Evolutionary conservation across 495 filamentous ascomycete genomes (phyloP), one percentile per base, ranked within the genome.

Genomic region (Penicillium maclennaniae): DNA sequence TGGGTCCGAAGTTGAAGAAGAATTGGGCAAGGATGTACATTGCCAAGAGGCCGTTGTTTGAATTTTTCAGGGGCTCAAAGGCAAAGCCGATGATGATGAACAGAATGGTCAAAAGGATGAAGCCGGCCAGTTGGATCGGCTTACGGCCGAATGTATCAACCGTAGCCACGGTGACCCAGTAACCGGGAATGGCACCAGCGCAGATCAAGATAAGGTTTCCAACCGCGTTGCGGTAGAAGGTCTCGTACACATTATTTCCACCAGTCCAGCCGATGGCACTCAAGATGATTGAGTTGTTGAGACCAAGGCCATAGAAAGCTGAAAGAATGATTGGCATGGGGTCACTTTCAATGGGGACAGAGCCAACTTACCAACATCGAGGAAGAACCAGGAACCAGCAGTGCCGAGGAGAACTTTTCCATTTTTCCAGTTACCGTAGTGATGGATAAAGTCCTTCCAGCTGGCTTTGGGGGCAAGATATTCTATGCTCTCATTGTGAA

Each of bases 1-100:
- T 95, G 47, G 91, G 91, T 1, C 90, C 75, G 53, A 82, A 91
- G 72, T 92, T 92, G 80, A 92, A 92, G 75, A 89, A 92, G 74
- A 89, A 88, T 58, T 92, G 86, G n/a, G 85, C 83, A 3, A 93
- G 70, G 17, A 92, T 79, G 63, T 92, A 93, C 51, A 90, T 78
- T n/a, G 75, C 85, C 20, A 92, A 76, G 10, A 91, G 75, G 44
- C 73, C 73, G 54, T 71, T 63, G 43, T 74, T 21, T 60, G 78
- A 44, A 55, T 76, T 40, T 47, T 66, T 57, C 57, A 81, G 63
- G 73, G 69, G 56, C 7, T 64, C 37, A 37, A 79, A 93, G 4
- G 81, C 85, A 48, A 86, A 87, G 1, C 87, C 90, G 53, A 89
- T 88, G 47, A 88, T 67, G 51, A 83, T 68, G 70, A 93, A 93